phyloP scores from a whole-genome alignment of 148 eudicot species.

The Silene uniflora region DNA sequence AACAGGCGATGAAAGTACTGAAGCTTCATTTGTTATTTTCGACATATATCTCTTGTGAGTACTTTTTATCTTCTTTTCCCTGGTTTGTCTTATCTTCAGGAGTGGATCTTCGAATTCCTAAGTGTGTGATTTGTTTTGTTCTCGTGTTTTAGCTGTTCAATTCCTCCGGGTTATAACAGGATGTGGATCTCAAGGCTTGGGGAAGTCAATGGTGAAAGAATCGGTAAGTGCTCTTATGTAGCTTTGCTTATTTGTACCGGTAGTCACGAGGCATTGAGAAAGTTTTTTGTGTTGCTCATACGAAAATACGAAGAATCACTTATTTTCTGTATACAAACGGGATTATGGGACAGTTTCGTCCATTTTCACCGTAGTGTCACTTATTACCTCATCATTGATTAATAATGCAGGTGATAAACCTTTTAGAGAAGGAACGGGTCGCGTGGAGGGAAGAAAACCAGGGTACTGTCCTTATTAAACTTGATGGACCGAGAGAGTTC shows the following conservation, averaged over 20 bases:
- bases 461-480: conserved; percentile 73
- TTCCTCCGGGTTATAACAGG: conserved; percentile 88
- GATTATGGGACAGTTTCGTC: too few relatives aligned
- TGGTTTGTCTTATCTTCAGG: neutral
- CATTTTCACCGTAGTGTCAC: too few relatives aligned
- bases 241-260: neutral
- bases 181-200: conserved; percentile 81
- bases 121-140: neutral
- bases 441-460: conserved; percentile 77
- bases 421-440: conserved; percentile 59
- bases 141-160: conserved; percentile 60
- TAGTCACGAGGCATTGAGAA: too few relatives aligned
- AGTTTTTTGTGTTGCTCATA: too few relatives aligned
- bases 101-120: too few relatives aligned
- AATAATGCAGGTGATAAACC: conserved; percentile 60
- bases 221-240: conserved; percentile 51
- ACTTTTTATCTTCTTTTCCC: neutral
- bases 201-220: conserved; percentile 78
- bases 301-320: too few relatives aligned
- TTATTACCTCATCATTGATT: too few relatives aligned
- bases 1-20: conserved; percentile 81
- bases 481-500: conserved; percentile 68
- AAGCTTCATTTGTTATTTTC: conserved; percentile 94
- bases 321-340: too few relatives aligned
- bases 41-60: conserved; percentile 82